Conservation (phyloP, 768 basidiomycete genomes). For the Pleurotus citrinopileatus region DNA sequence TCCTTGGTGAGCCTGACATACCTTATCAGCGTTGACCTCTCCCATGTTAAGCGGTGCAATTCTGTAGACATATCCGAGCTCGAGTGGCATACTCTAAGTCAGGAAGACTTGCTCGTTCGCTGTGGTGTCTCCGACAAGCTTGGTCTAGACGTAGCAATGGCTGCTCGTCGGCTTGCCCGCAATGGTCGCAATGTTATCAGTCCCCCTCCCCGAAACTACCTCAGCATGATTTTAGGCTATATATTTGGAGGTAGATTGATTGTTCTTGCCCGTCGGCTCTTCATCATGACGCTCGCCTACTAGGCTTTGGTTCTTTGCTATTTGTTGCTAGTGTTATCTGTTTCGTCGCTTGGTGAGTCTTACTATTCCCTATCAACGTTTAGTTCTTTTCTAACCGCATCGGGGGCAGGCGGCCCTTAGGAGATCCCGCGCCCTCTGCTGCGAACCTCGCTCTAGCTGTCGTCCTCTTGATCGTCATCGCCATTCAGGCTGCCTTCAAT, state of each 20-base stretch:
- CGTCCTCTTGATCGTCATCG: constrained; percentile 43
- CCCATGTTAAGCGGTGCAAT: background rate
- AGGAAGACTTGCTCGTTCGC: constrained; percentile 38
- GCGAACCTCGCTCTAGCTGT: constrained; percentile 63
- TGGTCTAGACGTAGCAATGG: constrained; percentile 50
- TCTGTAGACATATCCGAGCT: constrained; percentile 34
- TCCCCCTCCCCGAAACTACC: constrained; percentile 42
- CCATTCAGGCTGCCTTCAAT: constrained; percentile 39
- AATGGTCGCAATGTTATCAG: constrained; percentile 51
- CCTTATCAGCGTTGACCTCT: background rate
- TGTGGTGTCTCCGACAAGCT: constrained; percentile 40
- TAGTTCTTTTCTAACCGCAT: constrained; percentile 12
- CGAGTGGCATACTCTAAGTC: constrained; percentile 45
- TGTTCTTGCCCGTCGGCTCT: background rate
- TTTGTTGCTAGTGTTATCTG: constrained; percentile 47
- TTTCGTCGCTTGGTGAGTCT: constrained; percentile 45
- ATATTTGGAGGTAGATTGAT: constrained; percentile 41
- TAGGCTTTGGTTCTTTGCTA: constrained; percentile 44
- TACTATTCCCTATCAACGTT: background rate
- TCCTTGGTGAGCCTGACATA: constrained; percentile 12
- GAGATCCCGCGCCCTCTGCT: constrained; percentile 46
- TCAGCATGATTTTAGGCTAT: constrained; percentile 45
- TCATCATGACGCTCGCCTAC: background rate
- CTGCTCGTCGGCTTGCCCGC: constrained; percentile 37
- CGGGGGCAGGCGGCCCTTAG: constrained; percentile 51